Conservation (phyloP, 768 basidiomycete genomes). For the Podaxis sp. region DNA sequence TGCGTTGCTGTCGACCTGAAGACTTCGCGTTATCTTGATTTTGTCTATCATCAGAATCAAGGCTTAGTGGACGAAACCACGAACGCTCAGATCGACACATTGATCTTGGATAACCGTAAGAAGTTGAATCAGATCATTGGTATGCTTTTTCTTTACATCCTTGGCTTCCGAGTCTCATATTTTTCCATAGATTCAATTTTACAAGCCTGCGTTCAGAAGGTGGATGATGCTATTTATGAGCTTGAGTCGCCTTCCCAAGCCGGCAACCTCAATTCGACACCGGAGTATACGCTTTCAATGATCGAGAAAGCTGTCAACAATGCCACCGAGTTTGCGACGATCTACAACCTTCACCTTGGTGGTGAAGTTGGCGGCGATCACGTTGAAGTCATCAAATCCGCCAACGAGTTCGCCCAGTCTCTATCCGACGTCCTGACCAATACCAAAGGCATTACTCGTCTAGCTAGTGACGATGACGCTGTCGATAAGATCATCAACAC, state of each 20-base stretch:
- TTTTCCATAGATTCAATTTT: slow-evolving; percentile 83
- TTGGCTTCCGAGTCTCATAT: slow-evolving; percentile 17
- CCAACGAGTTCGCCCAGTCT: slow-evolving; percentile 95
- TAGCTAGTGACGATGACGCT: slow-evolving; percentile 88
- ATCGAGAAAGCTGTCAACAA: slow-evolving; percentile 95
- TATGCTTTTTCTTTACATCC: slow-evolving; percentile 26
- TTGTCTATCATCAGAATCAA: slow-evolving; percentile 59
- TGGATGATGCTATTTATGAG: slow-evolving; percentile 97
- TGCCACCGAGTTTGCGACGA: slow-evolving; percentile 93
- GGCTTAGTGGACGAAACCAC: slow-evolving; percentile 86
- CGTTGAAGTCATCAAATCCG: slow-evolving; percentile 96
- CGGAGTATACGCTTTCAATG: slow-evolving; percentile 97
- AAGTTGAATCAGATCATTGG: slow-evolving; percentile 97
- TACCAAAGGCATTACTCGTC: slow-evolving; percentile 93
- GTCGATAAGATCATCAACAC: slow-evolving; percentile 86
- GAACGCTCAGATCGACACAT: slow-evolving; percentile 94
- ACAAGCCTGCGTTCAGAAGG: slow-evolving; percentile 94
- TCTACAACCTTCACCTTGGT: slow-evolving; percentile 88
- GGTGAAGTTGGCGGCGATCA: slow-evolving; percentile 90
- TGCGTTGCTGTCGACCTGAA: slow-evolving; percentile 29
- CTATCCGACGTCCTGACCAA: slow-evolving; percentile 90
- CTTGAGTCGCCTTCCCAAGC: slow-evolving; percentile 94
- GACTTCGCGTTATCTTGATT: slow-evolving; percentile 7
- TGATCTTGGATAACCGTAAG: slow-evolving; percentile 96
- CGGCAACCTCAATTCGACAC: slow-evolving; percentile 96